phyloP scores from a whole-genome alignment of 768 basidiomycete species.

The Suillus luteus region DNA sequence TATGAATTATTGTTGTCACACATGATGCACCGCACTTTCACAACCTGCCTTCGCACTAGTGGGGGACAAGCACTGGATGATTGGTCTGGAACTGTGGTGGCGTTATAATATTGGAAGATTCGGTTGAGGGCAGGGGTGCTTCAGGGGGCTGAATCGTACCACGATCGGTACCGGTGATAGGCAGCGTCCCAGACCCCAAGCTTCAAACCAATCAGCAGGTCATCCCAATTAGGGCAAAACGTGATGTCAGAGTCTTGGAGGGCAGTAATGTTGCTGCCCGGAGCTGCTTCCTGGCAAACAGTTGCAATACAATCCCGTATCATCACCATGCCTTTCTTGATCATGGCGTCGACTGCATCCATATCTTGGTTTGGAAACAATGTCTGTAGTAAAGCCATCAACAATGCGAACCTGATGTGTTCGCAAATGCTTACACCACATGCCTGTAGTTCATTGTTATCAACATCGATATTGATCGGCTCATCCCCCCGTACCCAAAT shows the following conservation, averaged over 20 bases:
- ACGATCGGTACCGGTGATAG: neutral
- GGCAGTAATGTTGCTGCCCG: neutral
- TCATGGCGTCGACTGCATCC: conserved; percentile 4
- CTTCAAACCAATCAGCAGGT: neutral
- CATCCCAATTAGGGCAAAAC: neutral
- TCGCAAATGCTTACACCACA: conserved; percentile 6
- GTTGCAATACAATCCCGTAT: neutral
- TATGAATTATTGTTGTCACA: too few species aligned
- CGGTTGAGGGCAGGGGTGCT: neutral
- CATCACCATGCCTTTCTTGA: conserved; percentile 12
- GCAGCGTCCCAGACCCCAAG: neutral
- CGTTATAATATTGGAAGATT: too few species aligned
- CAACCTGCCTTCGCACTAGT: too few species aligned
- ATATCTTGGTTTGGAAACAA: neutral
- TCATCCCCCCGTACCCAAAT: conserved; percentile 5
- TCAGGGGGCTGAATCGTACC: neutral
- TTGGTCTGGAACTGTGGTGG: neutral
- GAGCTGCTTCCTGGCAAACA: neutral
- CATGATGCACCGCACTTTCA: too few species aligned
- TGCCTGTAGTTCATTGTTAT: neutral
- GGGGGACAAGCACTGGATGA: neutral
- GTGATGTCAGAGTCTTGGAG: neutral
- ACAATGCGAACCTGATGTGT: neutral
- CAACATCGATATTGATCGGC: neutral
- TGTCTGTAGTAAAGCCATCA: neutral